Conservation (phyloP, 352 stramenopile species). For the Phytophthora pini region DNA sequence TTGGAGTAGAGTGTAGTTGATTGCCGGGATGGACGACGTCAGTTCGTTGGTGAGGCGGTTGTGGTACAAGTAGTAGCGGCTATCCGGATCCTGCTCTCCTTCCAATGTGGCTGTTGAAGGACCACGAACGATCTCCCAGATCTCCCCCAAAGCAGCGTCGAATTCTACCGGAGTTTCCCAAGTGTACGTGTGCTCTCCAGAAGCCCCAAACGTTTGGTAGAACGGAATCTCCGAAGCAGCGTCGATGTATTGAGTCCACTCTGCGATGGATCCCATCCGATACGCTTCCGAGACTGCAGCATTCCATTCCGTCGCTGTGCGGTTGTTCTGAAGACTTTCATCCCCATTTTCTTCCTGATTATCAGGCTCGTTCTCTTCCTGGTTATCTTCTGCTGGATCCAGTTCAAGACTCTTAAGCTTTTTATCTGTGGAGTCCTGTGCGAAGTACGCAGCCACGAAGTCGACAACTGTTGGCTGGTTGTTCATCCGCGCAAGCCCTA, state of each 20-base stretch:
- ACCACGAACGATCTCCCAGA: conserved; percentile 66
- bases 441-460: conserved; percentile 70
- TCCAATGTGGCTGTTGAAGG: conserved; percentile 12
- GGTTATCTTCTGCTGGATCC: conserved; percentile 9
- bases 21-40: conserved; percentile 48
- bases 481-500: conserved; percentile 81
- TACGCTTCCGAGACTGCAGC: conserved; percentile 43
- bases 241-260: conserved; percentile 85
- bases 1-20: conserved; percentile 69
- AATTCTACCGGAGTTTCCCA: conserved; percentile 81
- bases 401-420: conserved; percentile 15
- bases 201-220: conserved; percentile 35
- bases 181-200: conserved; percentile 33
- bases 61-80: conserved; percentile 70
- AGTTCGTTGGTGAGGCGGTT: conserved; percentile 64
- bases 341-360: conserved; percentile 11
- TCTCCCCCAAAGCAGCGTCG: conserved; percentile 59
- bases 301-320: conserved; percentile 55
- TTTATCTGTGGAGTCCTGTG: conserved; percentile 42
- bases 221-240: conserved; percentile 56
- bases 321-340: conserved; percentile 22
- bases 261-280: conserved; percentile 63
- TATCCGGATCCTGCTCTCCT: conserved; percentile 12
- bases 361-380: conserved; percentile 16
- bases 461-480: conserved; percentile 59